Conservation (phyloP, 2,329 filamentous ascomycete genomes). For the Colletotrichum lupini region DNA sequence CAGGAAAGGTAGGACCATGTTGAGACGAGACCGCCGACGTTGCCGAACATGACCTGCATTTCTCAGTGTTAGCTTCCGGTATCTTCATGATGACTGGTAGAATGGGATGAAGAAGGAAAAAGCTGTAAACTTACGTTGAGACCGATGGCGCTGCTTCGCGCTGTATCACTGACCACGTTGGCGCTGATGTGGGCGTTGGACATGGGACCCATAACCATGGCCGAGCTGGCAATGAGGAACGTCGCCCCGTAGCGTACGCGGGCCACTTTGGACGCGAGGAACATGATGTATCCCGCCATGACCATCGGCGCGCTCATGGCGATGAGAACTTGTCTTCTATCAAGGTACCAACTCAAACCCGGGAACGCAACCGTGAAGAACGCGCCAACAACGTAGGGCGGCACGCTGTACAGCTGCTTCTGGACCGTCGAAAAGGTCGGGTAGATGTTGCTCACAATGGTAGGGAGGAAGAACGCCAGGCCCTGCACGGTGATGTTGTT, state of each 20-base stretch:
- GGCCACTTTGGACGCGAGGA: conserved; percentile 65
- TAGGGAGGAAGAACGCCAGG: conserved; percentile 76
- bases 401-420: conserved; percentile 77
- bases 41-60: conserved; percentile 73
- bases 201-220: conserved; percentile 72
- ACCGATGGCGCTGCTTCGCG: conserved; percentile 73
- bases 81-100: neutral
- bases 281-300: conserved; percentile 78
- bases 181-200: conserved; percentile 75
- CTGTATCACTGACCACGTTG: conserved; percentile 78
- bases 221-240: conserved; percentile 74
- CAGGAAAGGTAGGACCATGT: conserved; percentile 73
- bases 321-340: conserved; percentile 70
- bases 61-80: neutral
- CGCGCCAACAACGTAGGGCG: conserved; percentile 75
- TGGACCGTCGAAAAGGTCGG: conserved; percentile 65
- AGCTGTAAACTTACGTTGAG: conserved; percentile 52
- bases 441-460: conserved; percentile 77
- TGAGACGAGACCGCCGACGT: conserved; percentile 75
- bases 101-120: neutral
- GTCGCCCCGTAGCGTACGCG: conserved; percentile 75
- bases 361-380: conserved; percentile 74
- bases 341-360: conserved; percentile 69
- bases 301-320: conserved; percentile 69
- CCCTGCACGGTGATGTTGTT: conserved; percentile 79